Evolutionary conservation across 2,329 filamentous ascomycete species (phyloP).

Genomic region (Fusarium verticillioides): DNA sequence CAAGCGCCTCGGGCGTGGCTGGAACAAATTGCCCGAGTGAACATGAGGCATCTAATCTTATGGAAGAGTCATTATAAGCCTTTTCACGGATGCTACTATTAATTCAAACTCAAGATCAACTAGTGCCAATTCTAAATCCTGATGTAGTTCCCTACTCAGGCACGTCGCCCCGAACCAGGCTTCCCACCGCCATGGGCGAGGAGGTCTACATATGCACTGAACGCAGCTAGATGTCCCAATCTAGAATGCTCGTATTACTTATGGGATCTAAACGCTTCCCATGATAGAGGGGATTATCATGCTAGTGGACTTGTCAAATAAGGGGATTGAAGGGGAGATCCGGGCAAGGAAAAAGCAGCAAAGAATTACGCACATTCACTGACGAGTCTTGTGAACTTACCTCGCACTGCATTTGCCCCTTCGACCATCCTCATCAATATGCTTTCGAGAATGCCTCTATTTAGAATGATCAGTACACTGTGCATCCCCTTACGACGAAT

Average conservation of each 20-base stretch:
- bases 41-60: too few relatives aligned
- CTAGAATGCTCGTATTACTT: fast-evolving
- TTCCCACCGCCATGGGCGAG: not conserved
- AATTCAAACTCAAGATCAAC: too few relatives aligned
- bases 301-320: not conserved
- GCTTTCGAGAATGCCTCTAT: not conserved
- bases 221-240: not conserved
- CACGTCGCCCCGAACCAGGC: too few relatives aligned
- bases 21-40: too few relatives aligned
- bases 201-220: not conserved
- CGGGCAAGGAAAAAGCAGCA: not conserved
- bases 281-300: not conserved
- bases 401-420: not conserved
- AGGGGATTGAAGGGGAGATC: too few relatives aligned
- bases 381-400: fast-evolving
- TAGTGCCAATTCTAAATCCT: not conserved
- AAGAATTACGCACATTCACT: not conserved
- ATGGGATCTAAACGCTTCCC: not conserved
- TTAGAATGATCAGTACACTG: not conserved
- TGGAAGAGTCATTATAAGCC: too few relatives aligned
- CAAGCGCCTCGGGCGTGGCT: too few relatives aligned
- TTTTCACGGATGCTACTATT: not conserved
- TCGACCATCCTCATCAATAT: not conserved
- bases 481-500: not conserved
- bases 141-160: too few relatives aligned